Base-by-base conservation (phyloP, 179 eudicot genomes). In the Spinacia oleracea region DNA sequence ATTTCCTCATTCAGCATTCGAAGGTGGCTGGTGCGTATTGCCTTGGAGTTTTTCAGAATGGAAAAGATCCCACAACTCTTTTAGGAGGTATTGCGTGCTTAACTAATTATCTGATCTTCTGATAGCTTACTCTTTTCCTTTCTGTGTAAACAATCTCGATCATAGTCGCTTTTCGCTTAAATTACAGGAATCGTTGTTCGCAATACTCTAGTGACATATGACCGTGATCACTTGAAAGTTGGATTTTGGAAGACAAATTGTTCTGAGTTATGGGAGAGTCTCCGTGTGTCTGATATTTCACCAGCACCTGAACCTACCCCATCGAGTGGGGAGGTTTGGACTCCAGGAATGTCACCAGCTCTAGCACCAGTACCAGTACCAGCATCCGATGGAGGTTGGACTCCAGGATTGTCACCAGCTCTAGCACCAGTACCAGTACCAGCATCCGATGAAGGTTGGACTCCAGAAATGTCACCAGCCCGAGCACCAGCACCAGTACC, bases 241-340 rank as follows among this genome's bases (percentile, higher is more conserved):
- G 99, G 99, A 32, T 93, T 96, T 77, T 96, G 97, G 99, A 96
- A 92, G 92, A 96, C 99, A 20, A 96, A 93, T 87, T 96, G 99
- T 75, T 93, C 99, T 25, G 92, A 89, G 79, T 78, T 96, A 79
- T 96, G 97, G 96, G 88, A 90, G 76, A 89, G 89, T 72, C 88
- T 96, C 75, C 83, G 88, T 75, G 73, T 79, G 63, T 56, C 87
- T 66, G 86, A 72, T 81, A 77, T 87, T 82, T 87, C 97, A 43
- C 84, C 90, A 32, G 69, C 92, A 29, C 65, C 79, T 40, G 48
- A 23, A 79, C 70, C 78, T 6, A 32, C 73, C 66, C 78, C 73
- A 55, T 59, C 78, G 65, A 80, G 67, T 42, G 73, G 77, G 32
- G 81, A 73, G 72, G 81, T 81, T 77, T 84, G 90, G 4, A 72